These are phyloP conservation scores for Ophiostoma tasmaniense DNA, from an alignment of 2,329 filamentous ascomycete genomes.

Conservation along the genomic window DNA sequence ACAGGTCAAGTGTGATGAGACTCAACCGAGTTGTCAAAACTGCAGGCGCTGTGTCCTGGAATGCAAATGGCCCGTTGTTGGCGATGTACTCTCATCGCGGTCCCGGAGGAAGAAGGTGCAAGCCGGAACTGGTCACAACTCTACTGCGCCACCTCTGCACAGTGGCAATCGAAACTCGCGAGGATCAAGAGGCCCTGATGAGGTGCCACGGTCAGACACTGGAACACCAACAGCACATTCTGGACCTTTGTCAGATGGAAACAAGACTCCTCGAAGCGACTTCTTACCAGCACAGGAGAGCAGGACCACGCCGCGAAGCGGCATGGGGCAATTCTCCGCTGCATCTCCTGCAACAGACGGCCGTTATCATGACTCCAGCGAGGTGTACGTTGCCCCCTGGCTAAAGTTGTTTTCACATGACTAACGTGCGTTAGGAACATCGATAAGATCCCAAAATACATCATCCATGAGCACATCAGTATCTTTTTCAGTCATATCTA, in stretches of 20 bases:
- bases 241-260: background rate
- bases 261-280: background rate
- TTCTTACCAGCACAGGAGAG: background rate
- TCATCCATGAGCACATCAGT: background rate
- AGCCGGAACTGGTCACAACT: background rate
- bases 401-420: background rate
- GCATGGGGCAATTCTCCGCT: background rate
- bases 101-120: background rate
- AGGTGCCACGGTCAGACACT: background rate
- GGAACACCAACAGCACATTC: background rate
- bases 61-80: background rate
- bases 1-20: background rate
- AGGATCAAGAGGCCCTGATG: background rate
- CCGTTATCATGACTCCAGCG: background rate
- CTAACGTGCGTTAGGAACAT: background rate
- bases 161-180: background rate
- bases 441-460: background rate
- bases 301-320: background rate
- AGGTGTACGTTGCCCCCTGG: background rate
- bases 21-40: background rate
- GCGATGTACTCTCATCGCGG: background rate
- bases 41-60: background rate
- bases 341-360: background rate
- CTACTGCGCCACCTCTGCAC: background rate
- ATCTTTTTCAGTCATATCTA: background rate